Evolutionary conservation across 345 rosid genomes (phyloP), one percentile per base, ranked within the genome.

Genomic region (Populus deltoides): DNA sequence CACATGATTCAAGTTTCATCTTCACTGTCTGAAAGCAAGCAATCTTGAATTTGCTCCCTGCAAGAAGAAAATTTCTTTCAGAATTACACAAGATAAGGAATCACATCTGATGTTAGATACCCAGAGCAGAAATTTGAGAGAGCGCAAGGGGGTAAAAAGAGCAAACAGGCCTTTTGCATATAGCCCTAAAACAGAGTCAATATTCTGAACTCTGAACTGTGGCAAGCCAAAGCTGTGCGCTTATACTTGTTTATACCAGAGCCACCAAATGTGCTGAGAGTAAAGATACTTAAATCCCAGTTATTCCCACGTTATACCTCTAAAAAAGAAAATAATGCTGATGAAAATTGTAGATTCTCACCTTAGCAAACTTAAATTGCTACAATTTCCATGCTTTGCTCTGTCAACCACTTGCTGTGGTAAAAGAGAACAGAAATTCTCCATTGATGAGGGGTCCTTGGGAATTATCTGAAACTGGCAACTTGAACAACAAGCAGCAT

Each of bases 381-480:
- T 61, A 72, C 36, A 7, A 29, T 75, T 79, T 17, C 75, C 78
- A 71, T 66, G 72, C 73, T 83, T 82, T 66, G 86, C 85, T 85
- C 86, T 79, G 72, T 88, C 78, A 77, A 90, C 75, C 82, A 93
- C 45, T 49, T 87, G 83, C 65, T 81, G 82, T 8, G 97, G 97
- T 77, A 92, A 77, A 74, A 83, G 85, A 7, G 87, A 88, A 71
- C 65, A 72, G 78, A 96, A 89, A 4, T 86, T 79, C 78, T 96
- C 93, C 78, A 86, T 77, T 29, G 80, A 83, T 55, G 91, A 79
- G 62, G 78, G 43, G 74, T 93, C 94, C 71, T 82, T 90, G 39
- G 98, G 97, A 75, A 92, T 88, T 76, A 96, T 93, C 86, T 96
- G 98, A 74, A 91, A 93, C 78, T 76, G 90, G 86, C 97, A 93